These are phyloP conservation scores for Macaranga tanarius DNA, from an alignment of 441 rosid species.

Conservation along the genomic window DNA sequence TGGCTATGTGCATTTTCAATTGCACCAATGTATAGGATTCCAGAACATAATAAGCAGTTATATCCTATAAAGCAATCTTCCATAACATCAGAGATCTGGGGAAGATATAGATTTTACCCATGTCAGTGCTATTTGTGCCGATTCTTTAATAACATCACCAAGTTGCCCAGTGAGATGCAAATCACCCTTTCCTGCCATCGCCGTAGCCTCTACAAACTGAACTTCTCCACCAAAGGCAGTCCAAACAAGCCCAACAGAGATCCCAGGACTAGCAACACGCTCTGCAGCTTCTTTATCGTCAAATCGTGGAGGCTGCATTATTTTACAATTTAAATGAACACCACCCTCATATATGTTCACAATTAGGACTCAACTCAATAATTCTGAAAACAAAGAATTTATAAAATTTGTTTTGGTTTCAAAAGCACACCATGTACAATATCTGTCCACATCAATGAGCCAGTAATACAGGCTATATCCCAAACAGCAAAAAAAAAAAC, in stretches of 20 bases:
- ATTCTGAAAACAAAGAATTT: constrained; percentile 14
- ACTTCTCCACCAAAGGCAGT: constrained; percentile 98
- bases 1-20: background rate
- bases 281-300: constrained; percentile 94
- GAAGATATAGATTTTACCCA: constrained; percentile 62
- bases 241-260: constrained; percentile 97
- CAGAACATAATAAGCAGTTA: background rate
- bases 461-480: background rate
- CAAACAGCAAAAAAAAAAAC: background rate
- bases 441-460: background rate
- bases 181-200: constrained; percentile 92
- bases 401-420: constrained; percentile 6
- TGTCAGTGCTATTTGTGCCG: constrained; percentile 95
- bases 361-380: constrained; percentile 12
- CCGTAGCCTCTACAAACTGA: constrained; percentile 91
- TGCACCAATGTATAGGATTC: background rate
- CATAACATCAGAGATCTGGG: constrained; percentile 4
- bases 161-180: constrained; percentile 97
- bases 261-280: constrained; percentile 88
- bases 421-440: constrained; percentile 4
- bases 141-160: constrained; percentile 98
- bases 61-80: background rate
- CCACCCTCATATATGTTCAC: constrained; percentile 10
- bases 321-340: constrained; percentile 23
- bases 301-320: constrained; percentile 88